phyloP scores from a whole-genome alignment of 805 yeast genomes.

The Suhomyces vadensis region DNA sequence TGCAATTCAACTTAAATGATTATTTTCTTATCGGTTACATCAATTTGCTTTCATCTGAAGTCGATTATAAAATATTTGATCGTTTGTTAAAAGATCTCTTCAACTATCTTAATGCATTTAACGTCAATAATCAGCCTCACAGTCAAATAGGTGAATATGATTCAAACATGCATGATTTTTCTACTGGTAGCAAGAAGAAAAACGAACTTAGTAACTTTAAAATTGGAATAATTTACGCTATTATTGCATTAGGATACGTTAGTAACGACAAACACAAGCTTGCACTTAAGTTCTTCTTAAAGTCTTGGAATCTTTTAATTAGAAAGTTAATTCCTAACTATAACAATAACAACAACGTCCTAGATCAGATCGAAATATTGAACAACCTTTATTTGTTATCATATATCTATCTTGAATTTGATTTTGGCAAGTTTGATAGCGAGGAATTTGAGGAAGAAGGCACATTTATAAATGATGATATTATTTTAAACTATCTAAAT shows the following conservation, averaged over 20 bases:
- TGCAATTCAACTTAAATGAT: conserved; percentile 21
- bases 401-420: conserved; percentile 42
- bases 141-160: conserved; percentile 8
- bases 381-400: conserved; percentile 48
- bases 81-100: conserved; percentile 23
- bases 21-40: conserved; percentile 36
- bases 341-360: conserved; percentile 26
- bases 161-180: neutral
- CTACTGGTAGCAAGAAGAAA: conserved; percentile 1
- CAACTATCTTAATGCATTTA: conserved; percentile 22
- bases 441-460: conserved; percentile 12
- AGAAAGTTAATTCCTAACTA: conserved; percentile 36
- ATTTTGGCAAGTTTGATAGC: conserved; percentile 24
- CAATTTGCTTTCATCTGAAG: conserved; percentile 16
- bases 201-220: conserved; percentile 33
- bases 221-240: conserved; percentile 41
- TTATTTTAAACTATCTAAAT: conserved; percentile 50
- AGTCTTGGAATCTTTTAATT: conserved; percentile 46
- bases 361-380: conserved; percentile 41
- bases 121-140: conserved; percentile 8
- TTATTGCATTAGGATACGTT: conserved; percentile 46
- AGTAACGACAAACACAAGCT: conserved; percentile 27
- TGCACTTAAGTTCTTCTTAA: conserved; percentile 41
- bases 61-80: conserved; percentile 19
- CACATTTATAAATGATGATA: conserved; percentile 40